Evolutionary conservation across 2,329 filamentous ascomycete genomes (phyloP).

Genomic region (Claviceps cyperi): DNA sequence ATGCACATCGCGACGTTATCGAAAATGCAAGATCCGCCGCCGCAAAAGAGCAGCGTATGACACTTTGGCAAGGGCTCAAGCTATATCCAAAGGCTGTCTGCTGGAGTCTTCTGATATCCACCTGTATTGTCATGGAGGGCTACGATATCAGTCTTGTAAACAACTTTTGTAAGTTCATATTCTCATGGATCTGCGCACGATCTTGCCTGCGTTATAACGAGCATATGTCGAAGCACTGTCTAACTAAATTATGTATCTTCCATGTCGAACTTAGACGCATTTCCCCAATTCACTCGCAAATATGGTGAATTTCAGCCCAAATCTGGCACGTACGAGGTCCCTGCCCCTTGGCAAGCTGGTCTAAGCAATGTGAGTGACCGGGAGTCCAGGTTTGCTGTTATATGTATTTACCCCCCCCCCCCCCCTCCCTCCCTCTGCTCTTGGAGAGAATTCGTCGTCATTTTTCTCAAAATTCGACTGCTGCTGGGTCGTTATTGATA

Average conservation of each 20-base stretch:
- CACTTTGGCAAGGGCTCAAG: constrained; percentile 58
- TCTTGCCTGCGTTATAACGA: not conserved
- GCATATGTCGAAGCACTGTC: not conserved
- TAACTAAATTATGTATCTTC: too few species aligned
- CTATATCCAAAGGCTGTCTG: constrained; percentile 76
- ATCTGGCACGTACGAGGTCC: constrained; percentile 35
- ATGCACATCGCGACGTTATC: constrained; percentile 17
- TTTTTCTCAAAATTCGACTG: not conserved
- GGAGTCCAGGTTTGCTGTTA: not conserved
- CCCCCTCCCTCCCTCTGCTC: too few species aligned
- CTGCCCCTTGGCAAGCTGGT: constrained; percentile 47
- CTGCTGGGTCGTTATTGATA: not conserved
- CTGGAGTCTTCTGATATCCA: constrained; percentile 79
- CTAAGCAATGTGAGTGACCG: constrained; percentile 33
- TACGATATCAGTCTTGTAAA: constrained; percentile 72
- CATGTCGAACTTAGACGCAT: constrained; percentile 26
- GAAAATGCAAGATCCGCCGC: constrained; percentile 29
- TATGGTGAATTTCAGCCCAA: constrained; percentile 34
- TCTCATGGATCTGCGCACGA: not conserved
- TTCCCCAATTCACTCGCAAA: constrained; percentile 42
- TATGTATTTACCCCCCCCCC: too few species aligned
- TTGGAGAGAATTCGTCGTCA: not conserved
- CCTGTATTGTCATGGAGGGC: constrained; percentile 82
- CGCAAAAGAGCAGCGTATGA: constrained; percentile 55
- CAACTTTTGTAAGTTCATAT: constrained; percentile 48